Evolutionary conservation across 2,329 filamentous ascomycete genomes (phyloP).

Genomic region (Diaporthe humulicola): DNA sequence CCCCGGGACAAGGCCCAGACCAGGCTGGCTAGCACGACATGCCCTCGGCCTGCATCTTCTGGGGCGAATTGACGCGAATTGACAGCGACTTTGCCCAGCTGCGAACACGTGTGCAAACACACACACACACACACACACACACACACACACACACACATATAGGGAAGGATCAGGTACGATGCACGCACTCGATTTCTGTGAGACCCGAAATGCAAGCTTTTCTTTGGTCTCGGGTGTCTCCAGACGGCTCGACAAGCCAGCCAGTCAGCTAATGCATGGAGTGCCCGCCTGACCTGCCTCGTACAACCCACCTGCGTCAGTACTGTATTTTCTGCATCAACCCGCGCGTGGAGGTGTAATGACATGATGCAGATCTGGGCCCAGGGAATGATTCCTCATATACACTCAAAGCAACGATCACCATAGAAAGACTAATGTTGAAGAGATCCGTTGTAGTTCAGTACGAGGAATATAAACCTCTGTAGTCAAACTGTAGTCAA

Average conservation of each 20-base stretch:
- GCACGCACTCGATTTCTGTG: not conserved
- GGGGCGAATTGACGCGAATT: constrained; percentile 1
- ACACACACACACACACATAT: not conserved
- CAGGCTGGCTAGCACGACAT: not conserved
- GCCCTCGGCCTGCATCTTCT: not conserved
- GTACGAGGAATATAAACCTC: too few species aligned
- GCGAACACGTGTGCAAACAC: constrained; percentile 3
- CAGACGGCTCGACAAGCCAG: not conserved
- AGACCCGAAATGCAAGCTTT: constrained; percentile 24
- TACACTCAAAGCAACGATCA: too few species aligned
- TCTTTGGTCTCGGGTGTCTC: constrained; percentile 23
- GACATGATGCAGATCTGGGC: too few species aligned
- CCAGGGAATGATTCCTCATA: too few species aligned
- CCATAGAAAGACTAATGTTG: too few species aligned
- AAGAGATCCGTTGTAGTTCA: too few species aligned
- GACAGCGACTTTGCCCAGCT: not conserved
- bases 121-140: not conserved
- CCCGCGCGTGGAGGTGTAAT: too few species aligned
- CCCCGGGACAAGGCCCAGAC: not conserved
- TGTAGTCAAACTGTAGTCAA: too few species aligned
- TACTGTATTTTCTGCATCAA: not conserved
- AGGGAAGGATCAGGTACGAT: constrained; percentile 25
- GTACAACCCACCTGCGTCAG: constrained; percentile 35
- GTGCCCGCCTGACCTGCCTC: constrained; percentile 31
- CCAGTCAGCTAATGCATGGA: constrained; percentile 6